These are phyloP conservation scores for Solanum ossicruentum DNA, from an alignment of 257 asterid genomes.

Conservation along the genomic window DNA sequence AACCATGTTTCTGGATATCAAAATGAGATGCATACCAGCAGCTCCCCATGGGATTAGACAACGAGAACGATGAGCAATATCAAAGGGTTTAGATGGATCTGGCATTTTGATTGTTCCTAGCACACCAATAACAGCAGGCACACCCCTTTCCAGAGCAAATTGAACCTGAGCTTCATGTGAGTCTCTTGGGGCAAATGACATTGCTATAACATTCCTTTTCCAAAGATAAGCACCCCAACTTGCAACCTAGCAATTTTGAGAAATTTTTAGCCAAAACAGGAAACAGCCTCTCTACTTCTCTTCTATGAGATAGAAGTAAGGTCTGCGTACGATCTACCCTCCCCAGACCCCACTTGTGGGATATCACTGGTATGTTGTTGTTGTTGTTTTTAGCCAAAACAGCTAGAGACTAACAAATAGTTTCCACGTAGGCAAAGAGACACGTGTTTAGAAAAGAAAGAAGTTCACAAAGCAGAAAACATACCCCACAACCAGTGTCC, in stretches of 20 bases:
- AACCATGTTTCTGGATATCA: background rate
- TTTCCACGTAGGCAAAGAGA: background rate
- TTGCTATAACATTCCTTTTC: constrained; percentile 77
- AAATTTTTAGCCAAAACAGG: background rate
- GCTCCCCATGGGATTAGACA: constrained; percentile 94
- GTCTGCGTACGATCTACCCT: no score
- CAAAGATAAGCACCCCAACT: constrained; percentile 97
- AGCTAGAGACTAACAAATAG: background rate
- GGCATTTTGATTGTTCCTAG: constrained; percentile 82
- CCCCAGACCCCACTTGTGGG: no score
- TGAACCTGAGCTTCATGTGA: constrained; percentile 99
- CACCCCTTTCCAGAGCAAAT: constrained; percentile 95
- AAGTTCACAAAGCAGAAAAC: constrained; percentile 7
- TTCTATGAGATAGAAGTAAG: no score
- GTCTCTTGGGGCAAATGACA: constrained; percentile 97
- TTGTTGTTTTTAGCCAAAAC: no score
- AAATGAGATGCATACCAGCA: constrained; percentile 47
- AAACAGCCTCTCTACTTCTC: no score
- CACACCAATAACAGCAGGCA: constrained; percentile 96
- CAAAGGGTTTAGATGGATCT: constrained; percentile 85
- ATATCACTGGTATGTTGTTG: no score
- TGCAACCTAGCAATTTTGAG: constrained; percentile 48
- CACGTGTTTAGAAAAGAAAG: background rate
- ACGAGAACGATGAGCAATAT: constrained; percentile 97
- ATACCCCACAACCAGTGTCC: constrained; percentile 99